Evolutionary conservation across 2,329 filamentous ascomycete species (phyloP), one percentile per base, ranked within the genome.

Genomic region (Onygenales sp.): DNA sequence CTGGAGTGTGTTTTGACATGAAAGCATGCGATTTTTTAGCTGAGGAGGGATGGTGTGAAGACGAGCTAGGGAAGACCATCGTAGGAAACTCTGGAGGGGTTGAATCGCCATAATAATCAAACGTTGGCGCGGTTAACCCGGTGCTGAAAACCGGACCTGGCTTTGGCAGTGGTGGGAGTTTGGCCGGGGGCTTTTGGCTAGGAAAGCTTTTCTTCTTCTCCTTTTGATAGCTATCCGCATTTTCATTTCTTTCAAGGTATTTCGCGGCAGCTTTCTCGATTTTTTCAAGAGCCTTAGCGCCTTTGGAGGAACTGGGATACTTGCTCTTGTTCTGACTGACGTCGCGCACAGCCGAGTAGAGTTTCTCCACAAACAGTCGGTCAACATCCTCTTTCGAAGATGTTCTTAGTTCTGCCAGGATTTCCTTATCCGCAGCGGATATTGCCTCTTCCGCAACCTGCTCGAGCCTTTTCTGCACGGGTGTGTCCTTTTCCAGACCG

Each of bases 221-320:
- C 36, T 54, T 54, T 11, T 8, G 34, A 11, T 50, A 27, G 6
- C 17, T 49, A 43, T 49, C 39, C 10, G 34, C 17, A 11, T 42
- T 42, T 49, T 47, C n/a, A 17, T 52, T 49, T 39, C 46, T 42
- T 65, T 71, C 69, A 1, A 82, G 65, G 52, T 80, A 83, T 53
- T 76, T 75, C 45, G 69, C 72, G 0, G 78, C 74, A 2, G 79
- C 80, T 39, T 69, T 70, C 54, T 76, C 72, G 36, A 83, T 77
- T 14, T 72, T 68, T 6, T 78, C 72, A 17, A 82, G 61, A 3
- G 76, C 71, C 6, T 78, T 74, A 52, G 76, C 71, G n/a, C 53
- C 55, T 39, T 77, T 75, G 0, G 70, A 65, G 54, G 42, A 44
- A 27, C 13, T 31, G 2, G 49, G 34, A 14, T 47, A 37, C 11